A percentile compares a stretch with the other conserved stretches of the same genome.
phyloP scores from a whole-genome alignment of 441 rosid species.

The Iberis amara region DNA sequence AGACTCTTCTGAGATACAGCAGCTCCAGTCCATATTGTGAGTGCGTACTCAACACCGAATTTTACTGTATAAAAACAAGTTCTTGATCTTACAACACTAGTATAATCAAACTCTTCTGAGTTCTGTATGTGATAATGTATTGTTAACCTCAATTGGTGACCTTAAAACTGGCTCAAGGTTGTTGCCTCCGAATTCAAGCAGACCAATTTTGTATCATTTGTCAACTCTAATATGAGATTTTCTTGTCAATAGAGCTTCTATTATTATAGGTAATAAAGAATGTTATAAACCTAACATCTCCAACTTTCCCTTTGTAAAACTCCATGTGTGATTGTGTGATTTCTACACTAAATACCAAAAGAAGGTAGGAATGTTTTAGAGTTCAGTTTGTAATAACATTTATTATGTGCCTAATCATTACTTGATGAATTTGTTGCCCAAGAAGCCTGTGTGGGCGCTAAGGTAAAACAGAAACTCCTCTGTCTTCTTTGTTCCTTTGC shows the following conservation, averaged over 20 bases:
- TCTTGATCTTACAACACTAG: background rate
- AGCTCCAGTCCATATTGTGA: constrained; percentile 61
- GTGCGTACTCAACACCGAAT: background rate
- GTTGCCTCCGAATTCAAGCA: background rate
- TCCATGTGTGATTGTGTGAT: background rate
- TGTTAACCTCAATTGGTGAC: background rate
- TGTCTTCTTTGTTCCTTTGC: background rate
- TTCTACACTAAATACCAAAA: too few relatives aligned
- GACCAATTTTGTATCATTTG: background rate
- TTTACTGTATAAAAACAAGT: background rate
- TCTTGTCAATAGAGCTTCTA: too few relatives aligned
- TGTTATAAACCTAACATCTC: background rate
- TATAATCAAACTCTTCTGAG: constrained; percentile 4
- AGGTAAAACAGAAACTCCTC: background rate
- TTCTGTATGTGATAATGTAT: background rate
- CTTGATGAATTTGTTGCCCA: background rate
- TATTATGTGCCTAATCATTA: background rate
- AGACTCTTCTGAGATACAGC: constrained; percentile 58
- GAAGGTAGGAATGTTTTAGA: too few relatives aligned
- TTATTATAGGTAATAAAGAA: background rate
- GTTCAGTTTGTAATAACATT: background rate
- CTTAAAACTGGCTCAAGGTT: background rate
- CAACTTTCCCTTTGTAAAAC: background rate
- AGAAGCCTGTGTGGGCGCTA: background rate
- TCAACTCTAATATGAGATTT: too few relatives aligned